Conservation (phyloP, 2,329 filamentous ascomycete genomes). For the Alternaria angustiovoidea region DNA sequence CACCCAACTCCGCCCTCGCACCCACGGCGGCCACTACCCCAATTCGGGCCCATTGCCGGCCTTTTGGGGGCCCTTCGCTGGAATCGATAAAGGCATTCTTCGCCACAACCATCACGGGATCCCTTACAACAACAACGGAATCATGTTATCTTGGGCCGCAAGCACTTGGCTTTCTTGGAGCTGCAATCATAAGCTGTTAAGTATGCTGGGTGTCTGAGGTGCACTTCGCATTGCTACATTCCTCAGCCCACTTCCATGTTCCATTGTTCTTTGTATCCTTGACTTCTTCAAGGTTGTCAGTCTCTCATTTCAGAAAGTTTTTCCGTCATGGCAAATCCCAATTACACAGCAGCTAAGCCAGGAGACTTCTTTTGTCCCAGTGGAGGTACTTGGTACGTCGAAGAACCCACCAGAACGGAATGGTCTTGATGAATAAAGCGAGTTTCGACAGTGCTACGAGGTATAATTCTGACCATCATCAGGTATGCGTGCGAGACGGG, state of each 20-base stretch:
- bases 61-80: background rate
- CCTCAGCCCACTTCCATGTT: background rate
- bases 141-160: background rate
- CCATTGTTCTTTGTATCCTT: background rate
- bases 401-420: background rate
- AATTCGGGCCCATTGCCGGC: background rate
- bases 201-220: background rate
- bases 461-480: background rate
- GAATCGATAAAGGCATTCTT: background rate
- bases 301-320: background rate
- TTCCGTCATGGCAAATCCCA: background rate
- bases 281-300: background rate
- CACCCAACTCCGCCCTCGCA: background rate
- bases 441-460: fast-evolving
- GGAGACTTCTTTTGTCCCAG: constrained; percentile 25
- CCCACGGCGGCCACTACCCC: background rate
- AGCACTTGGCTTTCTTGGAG: background rate
- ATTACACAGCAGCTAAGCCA: constrained; percentile 15
- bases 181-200: background rate
- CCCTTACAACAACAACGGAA: background rate
- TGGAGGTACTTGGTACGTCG: constrained; percentile 22
- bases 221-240: background rate
- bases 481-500: constrained; percentile 25
- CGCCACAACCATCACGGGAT: background rate
- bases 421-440: fast-evolving